These are phyloP conservation scores for Citrus reticulata DNA, from an alignment of 345 rosid genomes.

Conservation along the genomic window DNA sequence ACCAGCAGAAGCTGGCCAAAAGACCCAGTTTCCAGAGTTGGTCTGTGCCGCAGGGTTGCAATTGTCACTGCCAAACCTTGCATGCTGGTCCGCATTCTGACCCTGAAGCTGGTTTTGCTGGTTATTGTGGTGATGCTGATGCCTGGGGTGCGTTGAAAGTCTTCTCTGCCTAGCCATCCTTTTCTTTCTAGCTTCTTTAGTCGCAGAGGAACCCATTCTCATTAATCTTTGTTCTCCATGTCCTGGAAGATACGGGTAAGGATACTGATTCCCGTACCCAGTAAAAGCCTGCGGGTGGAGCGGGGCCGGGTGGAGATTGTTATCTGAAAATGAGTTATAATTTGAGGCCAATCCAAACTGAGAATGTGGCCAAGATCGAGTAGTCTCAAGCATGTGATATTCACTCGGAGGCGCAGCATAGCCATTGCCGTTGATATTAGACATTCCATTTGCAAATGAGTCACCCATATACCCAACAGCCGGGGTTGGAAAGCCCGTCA, in stretches of 20 bases:
- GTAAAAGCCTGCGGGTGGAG: conserved; percentile 34
- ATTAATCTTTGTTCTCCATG: conserved; percentile 45
- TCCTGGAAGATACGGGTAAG: conserved; percentile 40
- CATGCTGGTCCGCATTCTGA: conserved; percentile 34
- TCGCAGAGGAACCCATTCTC: conserved; percentile 70
- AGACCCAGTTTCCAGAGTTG: conserved; percentile 55
- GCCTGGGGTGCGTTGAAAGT: conserved; percentile 49
- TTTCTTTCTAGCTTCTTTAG: conserved; percentile 96
- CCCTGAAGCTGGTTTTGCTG: conserved; percentile 40
- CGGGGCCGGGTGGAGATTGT: conserved; percentile 23
- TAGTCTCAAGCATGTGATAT: conserved; percentile 41
- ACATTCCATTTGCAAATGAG: conserved; percentile 31
- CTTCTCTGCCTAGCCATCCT: conserved; percentile 97
- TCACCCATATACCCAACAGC: conserved; percentile 41
- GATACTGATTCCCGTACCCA: conserved; percentile 57
- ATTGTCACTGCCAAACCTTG: conserved; percentile 33
- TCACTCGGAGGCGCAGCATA: conserved; percentile 29
- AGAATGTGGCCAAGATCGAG: conserved; percentile 45
- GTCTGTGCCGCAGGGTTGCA: conserved; percentile 18
- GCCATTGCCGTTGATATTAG: conserved; percentile 23
- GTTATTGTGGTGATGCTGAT: conserved; percentile 23
- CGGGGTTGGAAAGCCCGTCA: conserved; percentile 30
- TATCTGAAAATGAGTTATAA: conserved; percentile 30
- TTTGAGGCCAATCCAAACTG: conserved; percentile 40
- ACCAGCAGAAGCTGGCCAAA: conserved; percentile 42